These are phyloP conservation scores for Calophaca sinica DNA, from an alignment of 306 rosid genomes.

Conservation along the genomic window DNA sequence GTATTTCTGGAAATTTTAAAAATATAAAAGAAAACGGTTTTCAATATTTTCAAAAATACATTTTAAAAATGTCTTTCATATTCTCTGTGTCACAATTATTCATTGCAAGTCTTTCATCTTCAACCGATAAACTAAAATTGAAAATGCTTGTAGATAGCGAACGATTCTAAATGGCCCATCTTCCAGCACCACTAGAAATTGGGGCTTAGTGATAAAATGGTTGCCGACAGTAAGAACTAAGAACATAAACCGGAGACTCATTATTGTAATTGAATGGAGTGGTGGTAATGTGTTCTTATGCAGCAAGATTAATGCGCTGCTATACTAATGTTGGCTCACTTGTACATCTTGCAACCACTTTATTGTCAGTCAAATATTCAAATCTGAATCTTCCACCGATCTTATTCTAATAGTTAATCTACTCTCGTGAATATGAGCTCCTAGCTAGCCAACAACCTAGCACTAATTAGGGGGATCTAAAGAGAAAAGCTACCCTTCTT, in stretches of 20 bases:
- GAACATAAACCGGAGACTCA: neutral
- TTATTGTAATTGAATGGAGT: slow-evolving; percentile 24
- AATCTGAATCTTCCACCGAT: slow-evolving; percentile 30
- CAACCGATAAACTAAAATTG: too few species aligned
- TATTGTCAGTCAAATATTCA: slow-evolving; percentile 32
- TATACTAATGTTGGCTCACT: slow-evolving; percentile 23
- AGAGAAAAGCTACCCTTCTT: too few species aligned
- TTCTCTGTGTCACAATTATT: too few species aligned
- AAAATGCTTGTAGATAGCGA: too few species aligned
- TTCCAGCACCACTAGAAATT: neutral
- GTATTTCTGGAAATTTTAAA: too few species aligned
- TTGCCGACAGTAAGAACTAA: slow-evolving; percentile 16
- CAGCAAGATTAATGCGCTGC: slow-evolving; percentile 13
- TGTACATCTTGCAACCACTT: slow-evolving; percentile 12
- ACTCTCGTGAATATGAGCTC: neutral
- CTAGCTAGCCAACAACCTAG: neutral
- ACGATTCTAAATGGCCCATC: too few species aligned
- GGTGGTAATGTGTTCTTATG: neutral
- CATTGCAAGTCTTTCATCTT: too few species aligned
- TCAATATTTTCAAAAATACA: too few species aligned
- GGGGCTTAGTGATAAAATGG: slow-evolving; percentile 27
- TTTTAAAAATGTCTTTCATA: too few species aligned
- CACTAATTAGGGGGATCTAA: too few species aligned
- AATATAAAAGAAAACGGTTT: too few species aligned
- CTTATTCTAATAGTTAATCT: slow-evolving; percentile 13